Evolutionary conservation across 2,329 filamentous ascomycete genomes (phyloP).

Genomic region (Aspergillus sp.): DNA sequence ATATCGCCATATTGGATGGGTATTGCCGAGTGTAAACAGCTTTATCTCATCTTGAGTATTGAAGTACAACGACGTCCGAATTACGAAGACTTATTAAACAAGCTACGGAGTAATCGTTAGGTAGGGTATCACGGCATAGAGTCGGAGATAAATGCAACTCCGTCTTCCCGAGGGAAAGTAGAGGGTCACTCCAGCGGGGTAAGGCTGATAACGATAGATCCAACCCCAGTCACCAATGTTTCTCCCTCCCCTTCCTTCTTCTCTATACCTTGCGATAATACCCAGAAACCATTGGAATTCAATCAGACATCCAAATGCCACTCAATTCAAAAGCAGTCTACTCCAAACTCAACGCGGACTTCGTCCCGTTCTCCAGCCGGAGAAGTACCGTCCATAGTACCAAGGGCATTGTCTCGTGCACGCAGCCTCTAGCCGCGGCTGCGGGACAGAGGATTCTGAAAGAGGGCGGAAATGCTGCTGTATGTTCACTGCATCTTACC

Average conservation of each 20-base stretch:
- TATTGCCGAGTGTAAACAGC: too few species aligned
- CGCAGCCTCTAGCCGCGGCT: slow-evolving; percentile 81
- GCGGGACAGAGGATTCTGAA: slow-evolving; percentile 80
- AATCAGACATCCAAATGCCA: slow-evolving; percentile 32
- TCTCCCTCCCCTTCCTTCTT: neutral
- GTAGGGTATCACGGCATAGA: too few species aligned
- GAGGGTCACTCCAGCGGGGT: too few species aligned
- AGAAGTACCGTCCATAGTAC: slow-evolving; percentile 91
- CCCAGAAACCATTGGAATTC: neutral
- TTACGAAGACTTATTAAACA: too few species aligned
- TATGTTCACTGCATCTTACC: slow-evolving; percentile 42
- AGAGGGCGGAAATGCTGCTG: slow-evolving; percentile 86
- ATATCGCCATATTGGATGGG: too few species aligned
- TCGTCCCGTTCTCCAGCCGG: slow-evolving; percentile 53
- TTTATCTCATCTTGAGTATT: too few species aligned
- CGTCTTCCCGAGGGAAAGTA: too few species aligned
- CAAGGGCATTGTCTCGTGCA: slow-evolving; percentile 82
- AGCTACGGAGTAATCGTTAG: too few species aligned
- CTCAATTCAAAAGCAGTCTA: slow-evolving; percentile 46
- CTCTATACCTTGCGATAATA: neutral
- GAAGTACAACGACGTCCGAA: too few species aligned
- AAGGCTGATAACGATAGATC: too few species aligned
- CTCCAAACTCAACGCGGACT: slow-evolving; percentile 41
- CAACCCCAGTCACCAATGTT: neutral
- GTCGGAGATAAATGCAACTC: too few species aligned